Base-by-base conservation (phyloP, 805 yeast species). In the Schwanniomyces polymorphus region DNA sequence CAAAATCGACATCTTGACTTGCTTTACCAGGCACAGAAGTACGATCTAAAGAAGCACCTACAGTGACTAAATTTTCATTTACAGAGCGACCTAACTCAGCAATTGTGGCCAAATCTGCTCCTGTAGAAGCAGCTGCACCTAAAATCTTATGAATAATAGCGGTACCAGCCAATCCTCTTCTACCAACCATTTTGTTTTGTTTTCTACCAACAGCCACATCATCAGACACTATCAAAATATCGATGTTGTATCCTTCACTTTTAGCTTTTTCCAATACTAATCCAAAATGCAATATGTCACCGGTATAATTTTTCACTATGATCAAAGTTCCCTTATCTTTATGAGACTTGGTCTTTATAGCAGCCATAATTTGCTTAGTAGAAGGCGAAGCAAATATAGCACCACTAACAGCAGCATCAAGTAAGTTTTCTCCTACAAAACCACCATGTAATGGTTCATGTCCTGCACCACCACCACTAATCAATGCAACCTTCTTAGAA, bases 371-470 rank as follows among this genome's bases (percentile, higher is more conserved):
- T 67, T 91, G 98, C 58, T 84, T 87, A 1, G 97, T 89, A 14
- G 91, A 81, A 2, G 98, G 98, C 11, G 97, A 89, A 0, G 97
- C 97, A 72, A 91, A 91, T 12, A 89, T 78, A 45, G 85, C 82
- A 31, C 98, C 98, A 45, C 91, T 82, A 5, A 91, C 96, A 0
- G 97, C 97, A 37, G 85, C 95, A 55, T 88, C 89, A 34, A 91
- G 66, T 55, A 86, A 70, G 42, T 95, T 95, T 11, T 81, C 76
- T 9, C 97, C 97, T 17, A 91, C 91, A 63, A 83, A 91, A 0
- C 97, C 97, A 7, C 88, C 91, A 60, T 92, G 97, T 4, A 91
- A 76, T 23, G 97, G 97, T 67, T 91, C 98, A 61, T 91, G 98
- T 41, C 98, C 98, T 11, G 91, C 83, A 25, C 97, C 97, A 46